Percentiles rank a stretch among this genome's conserved stretches.
phyloP scores from a whole-genome alignment of 2,329 filamentous ascomycete species.

The Colletotrichum euphorbiae region DNA sequence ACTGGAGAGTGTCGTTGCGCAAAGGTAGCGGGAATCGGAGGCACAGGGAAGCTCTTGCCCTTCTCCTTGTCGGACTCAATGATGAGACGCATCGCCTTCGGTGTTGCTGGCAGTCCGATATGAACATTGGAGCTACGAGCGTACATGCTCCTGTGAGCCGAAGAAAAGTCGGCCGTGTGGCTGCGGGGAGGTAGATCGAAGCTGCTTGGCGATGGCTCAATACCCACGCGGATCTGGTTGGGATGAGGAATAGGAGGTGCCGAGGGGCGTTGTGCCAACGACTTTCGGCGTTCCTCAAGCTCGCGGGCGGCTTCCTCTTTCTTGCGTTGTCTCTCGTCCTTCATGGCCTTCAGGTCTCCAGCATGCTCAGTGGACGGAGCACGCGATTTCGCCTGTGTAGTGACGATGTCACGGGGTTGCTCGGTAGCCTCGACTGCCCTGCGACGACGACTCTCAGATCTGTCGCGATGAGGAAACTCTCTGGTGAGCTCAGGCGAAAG shows the following conservation, averaged over 20 bases:
- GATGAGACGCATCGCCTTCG: slow-evolving; percentile 88
- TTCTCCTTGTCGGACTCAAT: slow-evolving; percentile 69
- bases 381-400: slow-evolving; percentile 47
- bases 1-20: slow-evolving; percentile 56
- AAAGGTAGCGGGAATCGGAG: slow-evolving; percentile 63
- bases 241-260: slow-evolving; percentile 86
- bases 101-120: slow-evolving; percentile 89
- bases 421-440: slow-evolving; percentile 48
- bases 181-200: slow-evolving; percentile 67
- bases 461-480: slow-evolving; percentile 49
- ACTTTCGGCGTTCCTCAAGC: slow-evolving; percentile 87
- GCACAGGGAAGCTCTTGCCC: slow-evolving; percentile 48
- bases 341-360: slow-evolving; percentile 67
- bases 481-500: slow-evolving; percentile 51
- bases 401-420: slow-evolving; percentile 43
- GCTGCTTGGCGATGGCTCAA: slow-evolving; percentile 44
- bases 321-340: slow-evolving; percentile 72
- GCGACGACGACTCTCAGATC: slow-evolving; percentile 54
- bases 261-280: slow-evolving; percentile 82
- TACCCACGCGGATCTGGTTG: slow-evolving; percentile 56
- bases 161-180: slow-evolving; percentile 72
- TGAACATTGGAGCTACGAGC: slow-evolving; percentile 58
- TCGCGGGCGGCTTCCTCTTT: slow-evolving; percentile 85
- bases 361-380: slow-evolving; percentile 59
- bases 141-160: slow-evolving; percentile 57